Conservation (phyloP, 495 filamentous ascomycete genomes). For the Schizothecium vesticola region DNA sequence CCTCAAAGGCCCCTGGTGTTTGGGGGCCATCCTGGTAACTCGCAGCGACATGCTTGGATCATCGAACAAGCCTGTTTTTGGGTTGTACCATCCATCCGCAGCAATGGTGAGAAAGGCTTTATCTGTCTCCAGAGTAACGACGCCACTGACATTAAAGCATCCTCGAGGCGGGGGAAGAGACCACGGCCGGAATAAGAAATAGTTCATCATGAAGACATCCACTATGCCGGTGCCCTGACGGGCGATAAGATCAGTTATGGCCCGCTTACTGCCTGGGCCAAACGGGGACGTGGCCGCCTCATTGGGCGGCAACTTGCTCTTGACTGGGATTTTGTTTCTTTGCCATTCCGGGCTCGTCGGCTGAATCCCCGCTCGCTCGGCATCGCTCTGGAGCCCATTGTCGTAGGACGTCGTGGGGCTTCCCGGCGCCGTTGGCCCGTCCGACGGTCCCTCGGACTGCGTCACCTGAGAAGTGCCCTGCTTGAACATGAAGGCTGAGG, state of each 20-base stretch:
- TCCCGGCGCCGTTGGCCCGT: background rate
- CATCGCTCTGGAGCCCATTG: background rate
- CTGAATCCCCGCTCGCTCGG: background rate
- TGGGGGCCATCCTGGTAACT: background rate
- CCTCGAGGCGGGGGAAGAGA: constrained; percentile 52
- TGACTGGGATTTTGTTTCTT: background rate
- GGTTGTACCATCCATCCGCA: constrained; percentile 28
- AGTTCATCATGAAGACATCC: background rate
- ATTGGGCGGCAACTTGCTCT: background rate
- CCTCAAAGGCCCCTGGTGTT: background rate
- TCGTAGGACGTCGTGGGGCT: background rate
- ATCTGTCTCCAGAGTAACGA: constrained; percentile 59
- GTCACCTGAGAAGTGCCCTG: background rate
- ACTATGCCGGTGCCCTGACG: background rate
- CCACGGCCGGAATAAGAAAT: background rate
- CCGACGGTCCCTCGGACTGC: background rate
- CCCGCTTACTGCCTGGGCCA: no score
- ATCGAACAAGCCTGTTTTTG: constrained; percentile 19
- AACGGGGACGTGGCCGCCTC: background rate
- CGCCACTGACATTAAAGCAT: constrained; percentile 56
- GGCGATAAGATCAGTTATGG: background rate
- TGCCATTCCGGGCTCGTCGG: background rate
- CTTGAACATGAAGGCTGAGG: background rate
- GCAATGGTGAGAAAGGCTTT: constrained; percentile 37
- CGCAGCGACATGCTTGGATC: background rate